Evolutionary conservation across 306 rosid genomes (phyloP).

Genomic region (Cicer chorassanicum): DNA sequence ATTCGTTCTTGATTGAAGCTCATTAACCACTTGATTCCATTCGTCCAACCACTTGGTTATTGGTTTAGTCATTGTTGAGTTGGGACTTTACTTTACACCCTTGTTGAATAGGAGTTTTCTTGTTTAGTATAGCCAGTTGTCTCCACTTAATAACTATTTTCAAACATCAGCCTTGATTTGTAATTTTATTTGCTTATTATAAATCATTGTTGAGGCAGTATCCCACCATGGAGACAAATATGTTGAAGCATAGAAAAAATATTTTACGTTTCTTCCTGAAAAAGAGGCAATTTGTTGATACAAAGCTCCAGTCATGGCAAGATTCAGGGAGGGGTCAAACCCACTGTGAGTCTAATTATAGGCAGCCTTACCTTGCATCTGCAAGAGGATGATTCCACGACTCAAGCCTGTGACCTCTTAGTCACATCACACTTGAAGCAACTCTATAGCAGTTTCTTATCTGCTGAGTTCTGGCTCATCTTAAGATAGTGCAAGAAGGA

Average conservation of each 20-base stretch:
- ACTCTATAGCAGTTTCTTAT: constrained; percentile 21
- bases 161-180: constrained; percentile 10
- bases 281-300: neutral
- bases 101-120: constrained; percentile 2
- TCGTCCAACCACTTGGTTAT: too few species aligned
- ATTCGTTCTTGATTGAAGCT: too few species aligned
- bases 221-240: constrained; percentile 1
- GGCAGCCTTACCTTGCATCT: constrained; percentile 1
- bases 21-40: too few species aligned
- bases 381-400: constrained; percentile 2
- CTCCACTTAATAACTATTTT: constrained; percentile 28
- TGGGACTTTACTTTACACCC: neutral
- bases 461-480: constrained; percentile 13
- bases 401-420: neutral
- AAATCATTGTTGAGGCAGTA: constrained; percentile 33
- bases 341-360: neutral
- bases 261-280: neutral
- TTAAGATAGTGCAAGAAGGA: constrained; percentile 32
- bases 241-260: constrained; percentile 21
- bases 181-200: constrained; percentile 36
- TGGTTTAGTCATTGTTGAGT: constrained; percentile 25
- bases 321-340: neutral
- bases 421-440: constrained; percentile 2
- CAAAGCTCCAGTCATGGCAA: neutral
- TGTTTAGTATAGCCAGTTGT: constrained; percentile 1